Conservation (phyloP, 495 filamentous ascomycete genomes). For the Trichoderma asperelloides region DNA sequence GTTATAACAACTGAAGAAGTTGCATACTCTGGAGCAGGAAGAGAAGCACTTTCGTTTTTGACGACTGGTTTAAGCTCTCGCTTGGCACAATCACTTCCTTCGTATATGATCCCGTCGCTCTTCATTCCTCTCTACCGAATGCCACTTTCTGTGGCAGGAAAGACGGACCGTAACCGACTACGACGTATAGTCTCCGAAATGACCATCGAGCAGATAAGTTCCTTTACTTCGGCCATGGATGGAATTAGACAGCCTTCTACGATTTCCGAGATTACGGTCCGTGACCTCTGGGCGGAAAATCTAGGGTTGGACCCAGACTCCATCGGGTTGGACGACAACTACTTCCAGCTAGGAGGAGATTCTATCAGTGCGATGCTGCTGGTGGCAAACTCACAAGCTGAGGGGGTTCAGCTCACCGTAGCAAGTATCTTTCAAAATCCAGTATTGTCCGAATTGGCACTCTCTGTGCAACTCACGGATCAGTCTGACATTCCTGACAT, state of each 20-base stretch:
- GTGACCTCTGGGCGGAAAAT: background rate
- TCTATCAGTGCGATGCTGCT: constrained; percentile 32
- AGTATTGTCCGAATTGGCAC: background rate
- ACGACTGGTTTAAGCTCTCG: background rate
- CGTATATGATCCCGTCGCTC: background rate
- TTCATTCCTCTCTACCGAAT: background rate
- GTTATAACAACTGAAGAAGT: background rate
- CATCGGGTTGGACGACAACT: constrained; percentile 16
- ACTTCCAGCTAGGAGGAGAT: constrained; percentile 35
- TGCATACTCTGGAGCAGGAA: background rate
- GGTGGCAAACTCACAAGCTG: constrained; percentile 4
- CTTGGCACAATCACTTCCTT: background rate
- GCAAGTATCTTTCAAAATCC: background rate
- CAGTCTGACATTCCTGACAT: background rate
- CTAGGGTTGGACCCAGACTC: background rate
- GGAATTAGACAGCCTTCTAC: background rate
- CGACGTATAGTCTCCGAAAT: background rate
- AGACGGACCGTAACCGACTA: background rate
- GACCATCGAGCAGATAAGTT: background rate
- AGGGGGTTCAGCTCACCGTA: background rate
- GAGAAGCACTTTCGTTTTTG: background rate
- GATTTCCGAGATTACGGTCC: background rate
- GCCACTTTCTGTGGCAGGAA: background rate
- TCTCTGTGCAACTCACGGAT: background rate
- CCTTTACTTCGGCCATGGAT: background rate